Base-by-base conservation (phyloP, 2,329 filamentous ascomycete genomes). In the Fusarium fracticaudum region DNA sequence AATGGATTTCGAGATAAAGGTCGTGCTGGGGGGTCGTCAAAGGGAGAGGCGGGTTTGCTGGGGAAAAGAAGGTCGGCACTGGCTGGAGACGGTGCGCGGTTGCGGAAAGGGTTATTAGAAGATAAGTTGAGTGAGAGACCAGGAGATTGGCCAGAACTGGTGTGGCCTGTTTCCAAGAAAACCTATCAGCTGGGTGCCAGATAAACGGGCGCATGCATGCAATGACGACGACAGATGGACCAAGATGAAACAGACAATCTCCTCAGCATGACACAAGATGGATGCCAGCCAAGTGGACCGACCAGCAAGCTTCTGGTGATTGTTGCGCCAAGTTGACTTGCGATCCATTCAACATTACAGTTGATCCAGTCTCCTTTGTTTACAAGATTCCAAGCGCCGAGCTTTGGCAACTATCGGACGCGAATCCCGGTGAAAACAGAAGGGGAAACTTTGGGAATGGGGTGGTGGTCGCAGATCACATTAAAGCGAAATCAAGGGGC, bases 91-190 rank as follows among this genome's bases (percentile, higher is more conserved):
- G 87, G 86, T 73, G 91, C 90, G 79, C 92, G 90, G 83, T 94
- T 94, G 85, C 93, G 91, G 79, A 90, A 95, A 72, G 93, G 93
- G 81, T 95, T 95, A 87, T 95, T 95, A 81, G 93, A 95, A 82
- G 91, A 91, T 79, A 95, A 89, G 83, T 91, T 92, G 81, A 92
- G 85, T 62, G 88, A 85, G 80, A 92, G 85, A 76, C 86, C 87
- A 66, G 76, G 70, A 65, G 76, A 74, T 68, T 78, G 69, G 44
- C 72, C 70, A 71, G 77, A 69, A 76, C 70, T 67, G 67, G 74
- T 61, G 65, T 77, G 75, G 73, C 67, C 77, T 79, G 69, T 61
- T 78, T 76, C 64, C 68, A 77, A 70, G 64, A 72, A 73, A 76
- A 66, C 20, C 66, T 62, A 73, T 79, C 65, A 79, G 77, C 54